These are phyloP conservation scores for Chamaenerion angustifolium DNA, from an alignment of 345 rosid species.

Conservation along the genomic window DNA sequence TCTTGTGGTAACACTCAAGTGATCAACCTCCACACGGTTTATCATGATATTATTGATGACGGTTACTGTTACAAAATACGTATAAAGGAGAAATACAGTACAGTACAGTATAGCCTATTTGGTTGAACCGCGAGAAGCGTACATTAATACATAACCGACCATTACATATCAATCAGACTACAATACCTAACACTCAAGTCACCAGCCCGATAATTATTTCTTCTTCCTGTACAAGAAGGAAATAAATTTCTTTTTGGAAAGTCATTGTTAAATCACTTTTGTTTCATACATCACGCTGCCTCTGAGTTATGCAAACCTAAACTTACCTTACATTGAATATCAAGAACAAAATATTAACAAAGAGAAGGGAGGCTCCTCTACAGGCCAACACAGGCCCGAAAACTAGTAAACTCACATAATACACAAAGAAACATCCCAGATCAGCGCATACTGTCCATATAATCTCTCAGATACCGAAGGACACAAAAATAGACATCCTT, in stretches of 20 bases:
- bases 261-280: conserved; percentile 7
- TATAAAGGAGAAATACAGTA: too few species aligned
- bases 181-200: too few species aligned
- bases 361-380: conserved; percentile 41
- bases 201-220: conserved; percentile 34
- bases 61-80: too few species aligned
- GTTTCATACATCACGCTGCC: conserved; percentile 15
- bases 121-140: too few species aligned
- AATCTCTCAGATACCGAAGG: conserved; percentile 19
- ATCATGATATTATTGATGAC: too few species aligned
- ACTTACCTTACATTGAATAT: conserved; percentile 39
- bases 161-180: too few species aligned
- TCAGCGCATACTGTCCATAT: conserved; percentile 22
- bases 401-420: conserved; percentile 30
- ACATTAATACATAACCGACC: too few species aligned
- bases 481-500: conserved; percentile 19
- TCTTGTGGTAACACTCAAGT: too few species aligned
- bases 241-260: conserved; percentile 15
- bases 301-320: conserved; percentile 15
- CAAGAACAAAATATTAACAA: conserved; percentile 37
- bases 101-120: too few species aligned
- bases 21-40: too few species aligned
- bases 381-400: conserved; percentile 35
- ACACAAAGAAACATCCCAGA: conserved; percentile 27
- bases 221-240: conserved; percentile 38